Evolutionary conservation across 495 filamentous ascomycete species (phyloP).

Genomic region (Chlorociboria aeruginascens): DNA sequence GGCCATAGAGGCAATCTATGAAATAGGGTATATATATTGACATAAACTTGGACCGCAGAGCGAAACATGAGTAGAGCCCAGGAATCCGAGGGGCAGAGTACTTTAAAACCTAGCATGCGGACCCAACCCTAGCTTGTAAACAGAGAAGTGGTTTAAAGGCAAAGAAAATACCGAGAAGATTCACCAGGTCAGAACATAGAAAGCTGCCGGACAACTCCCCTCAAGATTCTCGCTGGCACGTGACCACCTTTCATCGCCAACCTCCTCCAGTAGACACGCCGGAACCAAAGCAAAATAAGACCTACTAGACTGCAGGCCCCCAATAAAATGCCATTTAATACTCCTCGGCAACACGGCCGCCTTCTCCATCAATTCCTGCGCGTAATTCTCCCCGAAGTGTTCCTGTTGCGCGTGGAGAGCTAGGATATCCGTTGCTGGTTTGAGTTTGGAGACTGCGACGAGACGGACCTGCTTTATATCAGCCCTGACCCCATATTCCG

Average conservation of each 20-base stretch:
- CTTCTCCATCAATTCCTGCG: slow-evolving; percentile 84
- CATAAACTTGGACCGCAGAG: too few relatives aligned
- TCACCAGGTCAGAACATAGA: too few relatives aligned
- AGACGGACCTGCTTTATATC: slow-evolving; percentile 52
- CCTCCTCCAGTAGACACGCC: neutral
- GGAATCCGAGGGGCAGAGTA: too few relatives aligned
- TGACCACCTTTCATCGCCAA: neutral
- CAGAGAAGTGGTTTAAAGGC: too few relatives aligned
- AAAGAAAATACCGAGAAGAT: too few relatives aligned
- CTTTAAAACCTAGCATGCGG: too few relatives aligned
- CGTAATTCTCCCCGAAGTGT: slow-evolving; percentile 97
- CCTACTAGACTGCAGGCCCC: slow-evolving; percentile 60
- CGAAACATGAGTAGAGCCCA: too few relatives aligned
- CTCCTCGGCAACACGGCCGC: slow-evolving; percentile 60
- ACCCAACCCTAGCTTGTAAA: too few relatives aligned
- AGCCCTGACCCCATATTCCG: neutral
- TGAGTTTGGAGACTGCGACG: slow-evolving; percentile 89
- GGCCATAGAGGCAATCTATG: too few relatives aligned
- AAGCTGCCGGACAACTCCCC: too few relatives aligned
- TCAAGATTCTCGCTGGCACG: neutral
- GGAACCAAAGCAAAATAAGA: neutral
- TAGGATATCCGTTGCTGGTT: slow-evolving; percentile 79
- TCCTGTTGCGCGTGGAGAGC: slow-evolving; percentile 58
- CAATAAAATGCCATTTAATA: slow-evolving; percentile 94
- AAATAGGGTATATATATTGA: too few relatives aligned